Evolutionary conservation across 139 green algal genomes (phyloP), one percentile per base, ranked within the genome.

Genomic region (Chlorella sp.): DNA sequence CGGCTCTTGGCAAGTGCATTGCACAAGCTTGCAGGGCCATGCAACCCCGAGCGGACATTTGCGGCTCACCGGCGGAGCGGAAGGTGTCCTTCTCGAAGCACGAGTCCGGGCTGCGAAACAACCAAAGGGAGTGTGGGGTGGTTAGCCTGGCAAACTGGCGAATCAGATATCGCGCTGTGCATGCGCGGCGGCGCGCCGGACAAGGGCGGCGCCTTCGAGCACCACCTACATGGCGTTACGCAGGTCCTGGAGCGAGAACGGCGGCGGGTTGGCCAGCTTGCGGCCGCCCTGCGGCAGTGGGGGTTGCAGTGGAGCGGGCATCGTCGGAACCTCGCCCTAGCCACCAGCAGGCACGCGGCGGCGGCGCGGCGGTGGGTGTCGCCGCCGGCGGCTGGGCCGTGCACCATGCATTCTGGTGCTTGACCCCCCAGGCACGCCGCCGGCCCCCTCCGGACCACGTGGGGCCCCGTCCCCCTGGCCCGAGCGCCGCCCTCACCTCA

Each of bases 241-340:
- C 43, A 98, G 87, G 89, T 98, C 79, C 48, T 84, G 67, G 36
- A 98, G 91, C 3, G 89, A 88, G 87, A 98, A 98, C 4, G 96
- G 96, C 41, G 96, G 96, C 22, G 90, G 56, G 17, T 93, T 93
- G 48, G 83, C 92, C 79, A 96, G 82, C 40, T 73, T 73, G 56
- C 65, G 67, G 38, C 83, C 83, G 56, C 87, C 87, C 87, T 90
- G 82, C 83, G 76, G 28, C 43, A 54, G 28, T 2, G 24, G 28
- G n/a, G n/a, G n/a, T n/a, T n/a, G n/a, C n/a, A n/a, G n/a, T n/a
- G n/a, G 67, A 46, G 67, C 36, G 9, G 67, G 17, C n/a, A 34
- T 2, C 1, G 64, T 34, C 64, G 8, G 64, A 70, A 40, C 14
- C 30, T 41, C 22, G 64, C 32, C 32, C 14, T 36, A 70, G 64